phyloP scores from a whole-genome alignment of 495 filamentous ascomycete species.

The Glarea lozoyensis region DNA sequence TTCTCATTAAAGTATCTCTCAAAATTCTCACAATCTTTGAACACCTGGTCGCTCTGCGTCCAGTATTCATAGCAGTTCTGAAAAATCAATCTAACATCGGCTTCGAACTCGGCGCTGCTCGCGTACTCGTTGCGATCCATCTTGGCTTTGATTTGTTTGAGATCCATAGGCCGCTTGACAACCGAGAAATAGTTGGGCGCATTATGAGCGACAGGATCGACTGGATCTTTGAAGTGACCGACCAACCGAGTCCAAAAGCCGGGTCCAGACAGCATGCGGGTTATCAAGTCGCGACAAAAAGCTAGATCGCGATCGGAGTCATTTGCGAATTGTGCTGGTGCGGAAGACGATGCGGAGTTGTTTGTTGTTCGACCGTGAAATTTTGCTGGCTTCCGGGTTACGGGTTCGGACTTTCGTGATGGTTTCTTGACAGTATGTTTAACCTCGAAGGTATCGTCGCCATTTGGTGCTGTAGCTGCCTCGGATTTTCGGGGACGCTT shows the following conservation, averaged over 20 bases:
- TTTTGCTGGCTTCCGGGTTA: conserved; percentile 1
- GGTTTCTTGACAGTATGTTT: conserved; percentile 23
- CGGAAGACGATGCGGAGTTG: conserved; percentile 18
- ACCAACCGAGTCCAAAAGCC: conserved; percentile 52
- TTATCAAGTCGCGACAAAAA: conserved; percentile 41
- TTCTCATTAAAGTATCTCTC: conserved; percentile 69
- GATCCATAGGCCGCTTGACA: conserved; percentile 95
- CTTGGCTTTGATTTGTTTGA: conserved; percentile 67
- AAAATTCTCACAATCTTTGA: conserved; percentile 57
- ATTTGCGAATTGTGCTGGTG: conserved; percentile 1
- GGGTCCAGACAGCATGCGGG: conserved; percentile 44
- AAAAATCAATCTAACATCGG: conserved; percentile 75
- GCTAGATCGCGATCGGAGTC: conserved; percentile 34
- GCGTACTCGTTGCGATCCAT: conserved; percentile 72
- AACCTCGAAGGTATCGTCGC: conserved; percentile 24
- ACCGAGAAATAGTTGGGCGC: conserved; percentile 90
- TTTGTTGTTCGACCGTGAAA: conserved; percentile 11
- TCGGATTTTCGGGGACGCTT: conserved; percentile 25
- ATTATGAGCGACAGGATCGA: conserved; percentile 88
- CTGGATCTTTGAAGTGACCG: conserved; percentile 66
- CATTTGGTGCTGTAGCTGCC: conserved; percentile 15
- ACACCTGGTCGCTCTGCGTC: conserved; percentile 61
- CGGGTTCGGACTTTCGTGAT: conserved; percentile 24
- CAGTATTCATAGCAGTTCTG: conserved; percentile 92
- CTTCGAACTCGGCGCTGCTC: conserved; percentile 74